Base-by-base conservation (phyloP, 208 protist species). In the Leishmania aethiopica region DNA sequence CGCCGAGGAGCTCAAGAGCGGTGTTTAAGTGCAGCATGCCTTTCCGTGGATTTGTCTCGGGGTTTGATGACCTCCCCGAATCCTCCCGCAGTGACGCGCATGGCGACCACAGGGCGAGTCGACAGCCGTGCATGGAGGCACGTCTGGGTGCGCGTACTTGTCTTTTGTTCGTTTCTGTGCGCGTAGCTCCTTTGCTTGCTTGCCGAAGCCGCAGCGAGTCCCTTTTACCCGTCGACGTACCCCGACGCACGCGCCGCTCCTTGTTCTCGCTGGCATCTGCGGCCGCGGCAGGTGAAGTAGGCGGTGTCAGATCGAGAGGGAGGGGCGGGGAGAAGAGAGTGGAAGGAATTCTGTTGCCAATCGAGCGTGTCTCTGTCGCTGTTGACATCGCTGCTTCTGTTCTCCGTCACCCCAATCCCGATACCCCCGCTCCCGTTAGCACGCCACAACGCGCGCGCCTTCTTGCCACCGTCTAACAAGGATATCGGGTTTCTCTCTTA, bases 1-100 rank as follows among this genome's bases (percentile, higher is more conserved):
- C 73, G 86, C 87, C 32, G 94, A 98, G 89, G 95, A 98, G 86
- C 77, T 92, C 28, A 95, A 96, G 89, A 89, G 80, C 64, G 95
- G 95, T 75, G 93, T 97, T 35, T 98, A 96, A 87, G 45, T 22
- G 25, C 28, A 32, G 55, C 35, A 28, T n/a, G 28, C 49, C 47
- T 32, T 59, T 45, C 25, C 42, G 17, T n/a, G 13, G 19, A n/a
- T 49, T n/a, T n/a, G 40, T 53, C 19, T 49, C 22, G 7, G 7
- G 42, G 37, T 32, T 22, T 19, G 42, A 49, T 73, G 60, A 15
- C 49, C 72, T 45, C 73, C 37, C 55, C 40, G 45, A 1, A 55
- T 22, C 35, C 74, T 64, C 37, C 32, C n/a, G 25, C 11, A 59
- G 72, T 60, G 5, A 42, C n/a, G 49, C 49, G 45, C 45, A 47